Evolutionary conservation across 169 alveolate genomes (phyloP).

Genomic region (Cystoisospora suis): DNA sequence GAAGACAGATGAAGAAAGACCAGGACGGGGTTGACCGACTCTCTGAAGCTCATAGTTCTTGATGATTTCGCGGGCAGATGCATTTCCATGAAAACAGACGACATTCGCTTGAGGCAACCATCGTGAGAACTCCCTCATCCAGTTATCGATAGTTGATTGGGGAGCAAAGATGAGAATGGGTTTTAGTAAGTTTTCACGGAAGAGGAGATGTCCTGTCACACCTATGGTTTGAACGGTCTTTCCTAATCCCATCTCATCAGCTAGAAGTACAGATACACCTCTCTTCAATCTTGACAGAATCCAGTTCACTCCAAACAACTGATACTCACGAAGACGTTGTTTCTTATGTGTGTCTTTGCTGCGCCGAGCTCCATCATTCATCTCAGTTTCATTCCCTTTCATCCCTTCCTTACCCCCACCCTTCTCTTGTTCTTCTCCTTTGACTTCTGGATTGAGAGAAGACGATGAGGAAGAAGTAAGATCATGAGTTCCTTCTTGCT

Average conservation of each 20-base stretch:
- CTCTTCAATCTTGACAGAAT: constrained; percentile 92
- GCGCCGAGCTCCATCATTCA: too few relatives aligned
- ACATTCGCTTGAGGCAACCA: constrained; percentile 94
- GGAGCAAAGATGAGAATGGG: constrained; percentile 95
- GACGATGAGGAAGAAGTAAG: too few relatives aligned
- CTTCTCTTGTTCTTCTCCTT: background rate
- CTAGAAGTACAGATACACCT: constrained; percentile 91
- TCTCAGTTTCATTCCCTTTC: too few relatives aligned
- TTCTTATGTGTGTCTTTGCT: too few relatives aligned
- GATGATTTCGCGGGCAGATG: constrained; percentile 86
- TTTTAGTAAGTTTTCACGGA: constrained; percentile 84
- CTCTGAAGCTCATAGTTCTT: constrained; percentile 81
- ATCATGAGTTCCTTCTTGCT: too few relatives aligned
- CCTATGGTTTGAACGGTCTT: constrained; percentile 94
- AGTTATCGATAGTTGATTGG: constrained; percentile 94
- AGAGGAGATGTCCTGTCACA: constrained; percentile 86
- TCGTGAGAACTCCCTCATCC: constrained; percentile 92
- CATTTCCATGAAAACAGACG: constrained; percentile 92
- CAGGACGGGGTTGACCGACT: constrained; percentile 60
- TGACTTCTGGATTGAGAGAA: too few relatives aligned
- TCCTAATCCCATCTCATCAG: constrained; percentile 97
- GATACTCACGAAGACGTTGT: constrained; percentile 90
- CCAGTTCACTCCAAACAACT: constrained; percentile 95
- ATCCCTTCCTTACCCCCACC: background rate
- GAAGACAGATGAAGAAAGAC: constrained; percentile 20